Evolutionary conservation across 1,284 basidiomycete genomes (phyloP).

Genomic region (Athelia sp.): DNA sequence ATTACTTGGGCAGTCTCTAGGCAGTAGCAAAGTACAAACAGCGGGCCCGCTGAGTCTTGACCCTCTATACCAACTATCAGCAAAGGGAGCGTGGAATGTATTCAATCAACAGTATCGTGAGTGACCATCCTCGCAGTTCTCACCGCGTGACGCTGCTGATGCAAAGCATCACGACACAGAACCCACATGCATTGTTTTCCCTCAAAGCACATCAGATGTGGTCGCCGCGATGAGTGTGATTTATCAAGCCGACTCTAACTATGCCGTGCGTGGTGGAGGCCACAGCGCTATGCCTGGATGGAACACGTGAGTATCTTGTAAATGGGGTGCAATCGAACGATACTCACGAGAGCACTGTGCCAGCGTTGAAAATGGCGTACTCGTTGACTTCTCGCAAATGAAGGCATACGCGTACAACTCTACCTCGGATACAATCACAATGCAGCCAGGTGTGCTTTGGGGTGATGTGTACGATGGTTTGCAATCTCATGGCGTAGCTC

Average conservation of each 20-base stretch:
- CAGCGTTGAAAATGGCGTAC: conserved; percentile 29
- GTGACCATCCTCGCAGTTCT: no score
- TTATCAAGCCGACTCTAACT: conserved; percentile 23
- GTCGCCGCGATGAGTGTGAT: conserved; percentile 29
- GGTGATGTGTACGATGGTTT: conserved; percentile 28
- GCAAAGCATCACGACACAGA: not conserved
- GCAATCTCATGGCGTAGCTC: conserved; percentile 29
- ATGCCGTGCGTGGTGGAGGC: conserved; percentile 32
- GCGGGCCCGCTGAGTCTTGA: not conserved
- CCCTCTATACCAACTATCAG: conserved; percentile 6
- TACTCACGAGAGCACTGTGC: not conserved
- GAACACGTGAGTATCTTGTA: conserved; percentile 27
- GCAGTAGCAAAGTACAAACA: conserved; percentile 4
- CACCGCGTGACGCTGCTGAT: not conserved
- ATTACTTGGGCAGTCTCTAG: not conserved
- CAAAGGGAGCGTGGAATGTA: conserved; percentile 22
- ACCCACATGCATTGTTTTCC: conserved; percentile 30
- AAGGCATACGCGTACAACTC: conserved; percentile 27
- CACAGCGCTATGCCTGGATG: conserved; percentile 34
- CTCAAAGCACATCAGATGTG: conserved; percentile 21
- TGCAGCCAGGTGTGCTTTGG: conserved; percentile 34
- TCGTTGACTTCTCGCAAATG: conserved; percentile 33
- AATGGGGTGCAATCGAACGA: not conserved
- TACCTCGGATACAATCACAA: conserved; percentile 25
- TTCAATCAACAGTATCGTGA: no score